These are phyloP conservation scores for Hypholoma fasciculare DNA, from an alignment of 768 basidiomycete genomes.

Conservation along the genomic window DNA sequence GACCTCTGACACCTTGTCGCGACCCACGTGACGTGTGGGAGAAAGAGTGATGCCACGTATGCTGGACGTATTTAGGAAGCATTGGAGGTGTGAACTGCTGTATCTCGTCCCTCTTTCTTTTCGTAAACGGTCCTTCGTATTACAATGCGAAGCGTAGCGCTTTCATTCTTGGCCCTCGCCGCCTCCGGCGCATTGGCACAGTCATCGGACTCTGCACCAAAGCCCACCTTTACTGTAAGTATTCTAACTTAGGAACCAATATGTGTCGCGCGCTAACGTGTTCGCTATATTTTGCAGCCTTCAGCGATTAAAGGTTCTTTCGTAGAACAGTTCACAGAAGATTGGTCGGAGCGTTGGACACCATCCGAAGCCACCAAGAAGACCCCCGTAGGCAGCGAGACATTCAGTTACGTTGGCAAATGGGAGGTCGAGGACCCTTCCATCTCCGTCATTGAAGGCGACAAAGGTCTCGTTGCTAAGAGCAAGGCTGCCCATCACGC, in stretches of 20 bases:
- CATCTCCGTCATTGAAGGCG: conserved; percentile 74
- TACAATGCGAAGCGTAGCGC: conserved; percentile 86
- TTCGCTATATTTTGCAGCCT: conserved; percentile 43
- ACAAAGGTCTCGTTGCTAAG: conserved; percentile 93
- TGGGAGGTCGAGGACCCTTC: conserved; percentile 95
- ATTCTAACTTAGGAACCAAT: conserved; percentile 8
- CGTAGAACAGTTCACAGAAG: conserved; percentile 93
- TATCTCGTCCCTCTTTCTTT: conserved; percentile 33
- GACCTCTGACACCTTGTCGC: conserved; percentile 7
- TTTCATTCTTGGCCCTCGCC: conserved; percentile 72
- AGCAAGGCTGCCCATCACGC: conserved; percentile 98
- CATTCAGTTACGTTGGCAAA: conserved; percentile 94
- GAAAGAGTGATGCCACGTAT: conserved; percentile 44
- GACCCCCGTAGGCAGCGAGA: conserved; percentile 94
- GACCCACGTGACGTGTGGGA: conserved; percentile 42
- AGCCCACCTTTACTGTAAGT: conserved; percentile 71
- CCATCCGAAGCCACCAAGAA: conserved; percentile 98
- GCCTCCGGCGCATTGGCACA: conserved; percentile 63
- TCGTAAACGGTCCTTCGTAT: conserved; percentile 64
- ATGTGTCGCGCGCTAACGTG: conserved; percentile 9
- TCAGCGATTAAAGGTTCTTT: conserved; percentile 85
- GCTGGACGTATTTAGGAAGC: conserved; percentile 39
- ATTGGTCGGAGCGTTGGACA: conserved; percentile 92
- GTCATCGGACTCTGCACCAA: conserved; percentile 50
- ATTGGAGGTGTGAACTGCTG: conserved; percentile 24